Evolutionary conservation across 176 grass and related monocot species (phyloP), one percentile per base, ranked within the genome.

Genomic region (Cymbopogon citratus): DNA sequence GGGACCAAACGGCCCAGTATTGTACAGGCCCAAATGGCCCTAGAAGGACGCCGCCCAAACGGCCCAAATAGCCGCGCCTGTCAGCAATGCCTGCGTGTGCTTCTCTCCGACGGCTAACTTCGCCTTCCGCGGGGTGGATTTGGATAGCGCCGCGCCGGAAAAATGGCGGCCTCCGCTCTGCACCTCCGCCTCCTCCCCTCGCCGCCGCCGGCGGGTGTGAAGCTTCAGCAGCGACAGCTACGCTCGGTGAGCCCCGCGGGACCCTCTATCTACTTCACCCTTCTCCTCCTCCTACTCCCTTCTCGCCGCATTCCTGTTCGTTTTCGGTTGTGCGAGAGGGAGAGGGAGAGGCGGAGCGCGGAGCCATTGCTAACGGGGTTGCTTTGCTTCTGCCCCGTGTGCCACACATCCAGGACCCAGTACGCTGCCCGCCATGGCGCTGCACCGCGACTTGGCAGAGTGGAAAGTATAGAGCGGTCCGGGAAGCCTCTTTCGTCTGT

Each of bases 151-250:
- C n/a, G 83, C 27, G 15, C 19, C 11, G n/a, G 4, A 63, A 29
- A 54, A 45, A 80, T 80, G 84, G 69, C 77, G 72, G 48, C 82
- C 27, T 82, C 40, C 9, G 61, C 62, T n/a, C 61, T 66, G 14
- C 71, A 36, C 24, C 69, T 86, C 60, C 34, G 59, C 10, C 9
- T 74, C 3, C 44, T 35, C 35, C 69, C 77, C 34, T 86, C 61
- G 19, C 45, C 69, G 19, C 45, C 69, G 77, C 44, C 35, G 77
- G 33, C 60, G 1, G 45, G 46, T 39, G 45, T 29, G n/a, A 39
- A 26, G 39, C 69, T 61, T 65, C 76, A 73, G 15, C 57, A 38
- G 34, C 31, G 59, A 12, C 31, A 12, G 12, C 29, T 65, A 6
- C 75, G 57, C 67, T 73, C 67, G 59, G 60, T 80, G 69, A 81